Percentiles rank a stretch among this genome's conserved stretches.
phyloP scores from a whole-genome alignment of 2,329 filamentous ascomycete genomes.

The Gyromitra esculenta region DNA sequence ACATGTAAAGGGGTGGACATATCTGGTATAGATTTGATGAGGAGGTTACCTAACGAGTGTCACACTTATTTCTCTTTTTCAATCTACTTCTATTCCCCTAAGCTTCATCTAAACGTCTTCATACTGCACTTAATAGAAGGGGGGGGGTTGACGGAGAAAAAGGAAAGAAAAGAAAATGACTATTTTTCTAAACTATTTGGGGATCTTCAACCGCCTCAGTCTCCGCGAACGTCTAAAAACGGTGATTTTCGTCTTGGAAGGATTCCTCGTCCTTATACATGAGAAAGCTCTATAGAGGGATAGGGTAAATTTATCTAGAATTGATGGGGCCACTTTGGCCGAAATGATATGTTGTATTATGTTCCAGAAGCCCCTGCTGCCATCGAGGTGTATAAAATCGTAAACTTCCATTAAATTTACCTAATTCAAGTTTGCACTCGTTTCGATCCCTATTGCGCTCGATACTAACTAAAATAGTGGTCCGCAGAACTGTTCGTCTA shows the following conservation, averaged over 20 bases:
- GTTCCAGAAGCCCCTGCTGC: background rate
- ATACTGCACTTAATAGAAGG: too few species aligned
- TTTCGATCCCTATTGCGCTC: too few species aligned
- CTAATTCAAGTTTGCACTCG: background rate
- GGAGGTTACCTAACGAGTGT: background rate
- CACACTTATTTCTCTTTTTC: background rate
- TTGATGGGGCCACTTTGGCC: background rate
- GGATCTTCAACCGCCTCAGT: background rate
- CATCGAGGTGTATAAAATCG: background rate
- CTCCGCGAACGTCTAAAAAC: background rate
- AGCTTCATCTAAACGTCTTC: too few species aligned
- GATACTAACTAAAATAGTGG: background rate
- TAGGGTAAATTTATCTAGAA: background rate
- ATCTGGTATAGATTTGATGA: background rate
- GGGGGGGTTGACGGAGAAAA: too few species aligned
- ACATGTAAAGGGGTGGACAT: background rate
- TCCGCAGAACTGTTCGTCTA: background rate
- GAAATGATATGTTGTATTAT: background rate
- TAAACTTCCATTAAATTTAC: background rate
- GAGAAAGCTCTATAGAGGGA: background rate
- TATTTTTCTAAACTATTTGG: background rate
- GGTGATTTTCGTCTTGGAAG: slow-evolving; percentile 1
- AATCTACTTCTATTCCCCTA: background rate
- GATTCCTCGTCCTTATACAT: slow-evolving; percentile 6
- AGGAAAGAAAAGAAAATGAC: too few species aligned